phyloP scores from a whole-genome alignment of 2,329 filamentous ascomycete species.

The Fusarium anguioides region DNA sequence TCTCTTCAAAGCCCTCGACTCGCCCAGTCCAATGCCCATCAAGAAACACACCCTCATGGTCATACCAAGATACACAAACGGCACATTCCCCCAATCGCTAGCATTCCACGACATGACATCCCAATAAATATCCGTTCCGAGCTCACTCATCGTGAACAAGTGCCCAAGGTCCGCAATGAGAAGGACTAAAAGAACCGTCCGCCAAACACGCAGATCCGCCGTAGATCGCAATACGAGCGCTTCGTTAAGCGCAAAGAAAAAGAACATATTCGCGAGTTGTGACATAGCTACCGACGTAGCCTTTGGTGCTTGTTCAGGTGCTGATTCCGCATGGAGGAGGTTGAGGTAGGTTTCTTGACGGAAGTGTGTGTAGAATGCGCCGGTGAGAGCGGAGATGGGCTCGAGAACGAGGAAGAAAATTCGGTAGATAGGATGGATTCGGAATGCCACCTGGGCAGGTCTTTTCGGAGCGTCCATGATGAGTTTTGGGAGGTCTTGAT shows the following conservation, averaged over 20 bases:
- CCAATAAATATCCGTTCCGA: conserved; percentile 74
- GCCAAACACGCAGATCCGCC: conserved; percentile 76
- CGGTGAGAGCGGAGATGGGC: conserved; percentile 63
- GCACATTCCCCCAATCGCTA: conserved; percentile 75
- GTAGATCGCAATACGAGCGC: conserved; percentile 78
- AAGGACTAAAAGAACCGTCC: conserved; percentile 71
- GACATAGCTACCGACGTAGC: conserved; percentile 75
- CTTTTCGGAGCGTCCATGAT: conserved; percentile 42
- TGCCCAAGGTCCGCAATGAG: conserved; percentile 83
- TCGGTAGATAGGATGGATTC: conserved; percentile 71
- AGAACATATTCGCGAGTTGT: conserved; percentile 82
- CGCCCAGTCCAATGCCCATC: conserved; percentile 63
- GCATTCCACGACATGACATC: conserved; percentile 71
- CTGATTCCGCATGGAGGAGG: conserved; percentile 69
- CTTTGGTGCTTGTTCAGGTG: conserved; percentile 59
- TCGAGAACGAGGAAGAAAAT: conserved; percentile 82
- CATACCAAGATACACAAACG: conserved; percentile 76
- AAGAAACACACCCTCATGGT: conserved; percentile 69
- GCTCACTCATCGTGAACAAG: conserved; percentile 70
- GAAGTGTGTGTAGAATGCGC: conserved; percentile 64
- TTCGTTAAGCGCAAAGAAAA: conserved; percentile 82
- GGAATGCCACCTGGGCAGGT: conserved; percentile 50
- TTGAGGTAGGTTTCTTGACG: conserved; percentile 68
- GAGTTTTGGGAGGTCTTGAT: not conserved
- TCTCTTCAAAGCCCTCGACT: conserved; percentile 42